Conservation (phyloP, 1,284 basidiomycete genomes). For the Ganoderma resinaceum region DNA sequence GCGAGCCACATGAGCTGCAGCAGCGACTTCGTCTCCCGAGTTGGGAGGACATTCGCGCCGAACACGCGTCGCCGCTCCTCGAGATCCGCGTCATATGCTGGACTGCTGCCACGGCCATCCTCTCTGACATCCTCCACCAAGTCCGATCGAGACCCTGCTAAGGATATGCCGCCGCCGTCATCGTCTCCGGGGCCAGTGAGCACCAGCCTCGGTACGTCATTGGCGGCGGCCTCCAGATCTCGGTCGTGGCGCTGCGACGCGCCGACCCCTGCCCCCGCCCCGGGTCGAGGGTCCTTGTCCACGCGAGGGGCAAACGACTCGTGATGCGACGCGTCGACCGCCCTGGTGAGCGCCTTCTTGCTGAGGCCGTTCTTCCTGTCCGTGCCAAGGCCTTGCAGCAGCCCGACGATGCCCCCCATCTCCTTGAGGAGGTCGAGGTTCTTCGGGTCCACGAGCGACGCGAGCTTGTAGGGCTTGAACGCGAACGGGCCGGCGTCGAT, state of each 20-base stretch:
- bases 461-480: constrained; percentile 80
- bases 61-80: constrained; percentile 79
- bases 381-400: constrained; percentile 82
- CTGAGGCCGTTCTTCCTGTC: constrained; percentile 64
- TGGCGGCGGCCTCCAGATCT: constrained; percentile 21
- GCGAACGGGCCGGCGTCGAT: constrained; percentile 75
- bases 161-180: constrained; percentile 30
- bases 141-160: constrained; percentile 30
- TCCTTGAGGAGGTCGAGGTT: constrained; percentile 69
- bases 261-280: constrained; percentile 35
- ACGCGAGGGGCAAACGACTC: constrained; percentile 17
- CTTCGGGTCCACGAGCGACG: constrained; percentile 92
- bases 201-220: constrained; percentile 47
- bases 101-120: constrained; percentile 34
- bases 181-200: constrained; percentile 52
- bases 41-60: constrained; percentile 86
- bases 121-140: constrained; percentile 32
- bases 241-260: constrained; percentile 48
- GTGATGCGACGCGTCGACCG: constrained; percentile 19
- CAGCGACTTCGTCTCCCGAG: constrained; percentile 80
- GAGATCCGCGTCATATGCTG: constrained; percentile 61
- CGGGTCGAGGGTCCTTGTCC: constrained; percentile 29
- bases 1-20: constrained; percentile 93
- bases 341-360: constrained; percentile 21
- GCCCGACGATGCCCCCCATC: constrained; percentile 77